Evolutionary conservation across 805 yeast genomes (phyloP).

Genomic region (Ogataea trehalophila): DNA sequence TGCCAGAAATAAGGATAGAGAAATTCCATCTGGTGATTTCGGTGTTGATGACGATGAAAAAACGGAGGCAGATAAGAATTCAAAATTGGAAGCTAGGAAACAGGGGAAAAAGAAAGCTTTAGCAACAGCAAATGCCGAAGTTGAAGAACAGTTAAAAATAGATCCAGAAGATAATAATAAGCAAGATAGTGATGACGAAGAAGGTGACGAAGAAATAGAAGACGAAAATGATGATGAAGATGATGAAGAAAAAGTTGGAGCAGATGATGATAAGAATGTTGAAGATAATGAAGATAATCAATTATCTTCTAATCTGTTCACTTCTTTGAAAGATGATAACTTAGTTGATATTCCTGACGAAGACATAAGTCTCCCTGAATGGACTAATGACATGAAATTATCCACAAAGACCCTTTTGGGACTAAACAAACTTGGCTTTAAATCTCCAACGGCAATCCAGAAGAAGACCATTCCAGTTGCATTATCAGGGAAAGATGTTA

Average conservation of each 20-base stretch:
- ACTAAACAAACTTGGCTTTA: slow-evolving; percentile 52
- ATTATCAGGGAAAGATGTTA: slow-evolving; percentile 68
- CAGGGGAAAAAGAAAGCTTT: slow-evolving; percentile 4
- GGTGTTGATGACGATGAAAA: slow-evolving; percentile 20
- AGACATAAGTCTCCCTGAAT: slow-evolving; percentile 51
- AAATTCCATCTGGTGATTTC: slow-evolving; percentile 21
- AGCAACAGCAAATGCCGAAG: slow-evolving; percentile 7
- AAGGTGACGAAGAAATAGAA: slow-evolving; percentile 1
- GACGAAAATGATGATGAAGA: neutral
- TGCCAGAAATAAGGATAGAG: neutral
- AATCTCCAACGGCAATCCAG: slow-evolving; percentile 82
- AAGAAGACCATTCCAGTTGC: slow-evolving; percentile 69
- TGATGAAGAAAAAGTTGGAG: slow-evolving; percentile 1
- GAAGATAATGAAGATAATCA: slow-evolving; percentile 1
- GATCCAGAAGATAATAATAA: neutral
- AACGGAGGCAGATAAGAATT: slow-evolving; percentile 14
- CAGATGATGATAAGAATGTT: slow-evolving; percentile 1
- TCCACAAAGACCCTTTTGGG: slow-evolving; percentile 60
- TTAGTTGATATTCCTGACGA: slow-evolving; percentile 19
- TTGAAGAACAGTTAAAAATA: neutral
- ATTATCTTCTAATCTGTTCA: slow-evolving; percentile 15
- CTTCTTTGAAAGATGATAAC: slow-evolving; percentile 7
- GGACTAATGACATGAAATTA: slow-evolving; percentile 44
- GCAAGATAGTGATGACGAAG: slow-evolving; percentile 7
- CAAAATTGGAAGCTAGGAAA: slow-evolving; percentile 3